phyloP scores from a whole-genome alignment of 768 basidiomycete species.

The Cystofilobasidium macerans region DNA sequence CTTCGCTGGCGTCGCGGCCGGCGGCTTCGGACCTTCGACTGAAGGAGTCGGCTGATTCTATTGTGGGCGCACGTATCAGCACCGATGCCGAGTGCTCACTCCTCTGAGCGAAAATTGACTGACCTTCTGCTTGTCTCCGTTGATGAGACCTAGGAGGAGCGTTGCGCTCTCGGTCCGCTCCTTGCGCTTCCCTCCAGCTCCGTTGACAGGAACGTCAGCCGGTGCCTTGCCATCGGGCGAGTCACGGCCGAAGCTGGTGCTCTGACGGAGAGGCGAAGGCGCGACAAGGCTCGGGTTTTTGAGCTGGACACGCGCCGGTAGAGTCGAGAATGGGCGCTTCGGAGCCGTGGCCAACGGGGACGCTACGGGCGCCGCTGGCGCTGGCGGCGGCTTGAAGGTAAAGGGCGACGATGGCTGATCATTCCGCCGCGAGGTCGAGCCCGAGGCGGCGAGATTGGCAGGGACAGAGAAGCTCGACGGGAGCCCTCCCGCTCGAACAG shows the following conservation, averaged over 20 bases:
- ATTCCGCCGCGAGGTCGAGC: not conserved
- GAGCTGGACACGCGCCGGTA: not conserved
- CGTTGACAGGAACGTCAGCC: not conserved
- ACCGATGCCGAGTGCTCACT: too few species aligned
- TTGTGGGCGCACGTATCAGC: too few species aligned
- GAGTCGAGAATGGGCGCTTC: constrained; percentile 9
- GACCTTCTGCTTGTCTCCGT: constrained; percentile 19
- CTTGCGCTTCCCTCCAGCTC: not conserved
- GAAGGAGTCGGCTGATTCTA: not conserved
- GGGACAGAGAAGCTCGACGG: constrained; percentile 1
- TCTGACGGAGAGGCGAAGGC: constrained; percentile 18
- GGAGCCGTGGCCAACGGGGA: not conserved
- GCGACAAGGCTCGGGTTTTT: constrained; percentile 21
- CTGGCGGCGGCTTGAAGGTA: constrained; percentile 6
- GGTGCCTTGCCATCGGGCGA: constrained; percentile 9
- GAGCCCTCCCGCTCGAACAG: too few species aligned
- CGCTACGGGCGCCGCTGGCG: not conserved
- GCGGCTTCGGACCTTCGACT: not conserved
- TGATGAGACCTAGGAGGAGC: constrained; percentile 20
- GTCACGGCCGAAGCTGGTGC: constrained; percentile 13
- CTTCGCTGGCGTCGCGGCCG: not conserved
- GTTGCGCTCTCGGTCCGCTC: constrained; percentile 6
- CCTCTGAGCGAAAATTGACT: not conserved
- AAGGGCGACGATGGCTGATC: not conserved
- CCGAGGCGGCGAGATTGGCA: not conserved